A percentile compares a stretch with the other conserved stretches of the same genome.
phyloP scores from a whole-genome alignment of 805 yeast genomes.

The Nakazawaea wyomingensis region DNA sequence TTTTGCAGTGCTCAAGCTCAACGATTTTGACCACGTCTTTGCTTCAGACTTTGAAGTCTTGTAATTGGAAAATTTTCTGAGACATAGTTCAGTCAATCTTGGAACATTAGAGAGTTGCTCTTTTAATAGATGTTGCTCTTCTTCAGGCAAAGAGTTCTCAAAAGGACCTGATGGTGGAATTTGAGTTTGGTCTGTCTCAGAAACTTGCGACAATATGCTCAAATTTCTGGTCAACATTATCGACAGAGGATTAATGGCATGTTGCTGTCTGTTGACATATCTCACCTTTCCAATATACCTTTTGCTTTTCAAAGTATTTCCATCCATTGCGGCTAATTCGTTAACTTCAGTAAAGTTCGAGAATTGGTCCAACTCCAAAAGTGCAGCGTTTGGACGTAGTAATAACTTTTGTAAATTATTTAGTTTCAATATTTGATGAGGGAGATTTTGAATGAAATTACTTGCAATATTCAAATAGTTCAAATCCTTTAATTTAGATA shows the following conservation, averaged over 20 bases:
- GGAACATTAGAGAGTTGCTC: constrained; percentile 30
- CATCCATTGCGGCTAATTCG: constrained; percentile 16
- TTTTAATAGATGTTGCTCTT: constrained; percentile 17
- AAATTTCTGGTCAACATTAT: constrained; percentile 24
- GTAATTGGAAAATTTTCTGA: constrained; percentile 45
- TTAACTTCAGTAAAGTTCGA: constrained; percentile 16
- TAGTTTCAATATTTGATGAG: constrained; percentile 47
- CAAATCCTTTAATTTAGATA: constrained; percentile 34
- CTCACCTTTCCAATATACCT: constrained; percentile 4
- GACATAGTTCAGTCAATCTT: constrained; percentile 41
- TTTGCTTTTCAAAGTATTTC: not conserved
- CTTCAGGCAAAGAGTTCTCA: constrained; percentile 17
- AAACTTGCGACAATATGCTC: constrained; percentile 21
- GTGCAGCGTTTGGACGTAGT: constrained; percentile 51
- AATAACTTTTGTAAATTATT: constrained; percentile 37
- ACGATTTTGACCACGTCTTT: constrained; percentile 43
- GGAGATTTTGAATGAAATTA: constrained; percentile 46
- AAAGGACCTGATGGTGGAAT: too few relatives aligned
- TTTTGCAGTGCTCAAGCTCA: constrained; percentile 40
- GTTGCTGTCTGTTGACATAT: constrained; percentile 9
- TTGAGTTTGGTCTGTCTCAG: constrained; percentile 13
- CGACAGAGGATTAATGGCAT: constrained; percentile 15
- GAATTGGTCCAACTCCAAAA: constrained; percentile 19
- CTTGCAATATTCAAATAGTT: constrained; percentile 48
- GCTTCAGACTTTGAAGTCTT: constrained; percentile 52